Percentiles rank a stretch among this genome's conserved stretches.
Conservation (phyloP, 164 flowering plant species). For the Echeveria elegans region DNA sequence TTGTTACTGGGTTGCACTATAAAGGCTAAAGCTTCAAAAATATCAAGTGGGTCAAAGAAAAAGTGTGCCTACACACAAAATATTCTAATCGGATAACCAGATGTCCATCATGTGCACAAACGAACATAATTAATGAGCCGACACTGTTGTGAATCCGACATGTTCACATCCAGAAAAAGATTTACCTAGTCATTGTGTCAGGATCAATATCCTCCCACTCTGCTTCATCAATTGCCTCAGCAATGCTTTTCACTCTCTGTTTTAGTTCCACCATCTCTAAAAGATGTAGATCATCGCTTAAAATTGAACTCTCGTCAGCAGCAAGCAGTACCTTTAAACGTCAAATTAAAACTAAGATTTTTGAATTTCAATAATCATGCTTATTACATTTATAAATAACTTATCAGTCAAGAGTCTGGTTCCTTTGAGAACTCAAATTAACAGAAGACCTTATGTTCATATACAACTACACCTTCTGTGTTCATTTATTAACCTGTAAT, state of each 20-base stretch:
- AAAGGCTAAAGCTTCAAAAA: not conserved
- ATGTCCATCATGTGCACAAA: not conserved
- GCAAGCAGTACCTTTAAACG: slow-evolving; percentile 44
- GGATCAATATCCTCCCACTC: slow-evolving; percentile 75
- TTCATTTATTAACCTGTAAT: too few relatives aligned
- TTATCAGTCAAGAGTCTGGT: too few relatives aligned
- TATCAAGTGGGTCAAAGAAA: not conserved
- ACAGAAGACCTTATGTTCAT: too few relatives aligned
- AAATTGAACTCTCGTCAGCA: slow-evolving; percentile 34
- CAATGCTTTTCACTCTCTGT: slow-evolving; percentile 60
- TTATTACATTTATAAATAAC: too few relatives aligned
- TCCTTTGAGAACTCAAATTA: too few relatives aligned
- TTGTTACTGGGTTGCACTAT: not conserved
- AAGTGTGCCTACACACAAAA: not conserved
- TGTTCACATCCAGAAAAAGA: not conserved
- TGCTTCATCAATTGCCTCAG: slow-evolving; percentile 66
- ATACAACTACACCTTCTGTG: too few relatives aligned
- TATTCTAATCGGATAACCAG: not conserved
- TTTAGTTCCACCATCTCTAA: slow-evolving; percentile 78
- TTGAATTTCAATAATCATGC: too few relatives aligned
- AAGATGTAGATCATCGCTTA: slow-evolving; percentile 75
- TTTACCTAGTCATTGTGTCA: slow-evolving; percentile 70
- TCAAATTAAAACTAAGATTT: too few relatives aligned
- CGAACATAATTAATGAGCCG: not conserved
- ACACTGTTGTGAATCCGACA: not conserved